Percentiles rank a stretch among this genome's conserved stretches.
These are phyloP conservation scores for Xylariaceae sp. DNA, from an alignment of 2,329 filamentous ascomycete species.

Conservation along the genomic window DNA sequence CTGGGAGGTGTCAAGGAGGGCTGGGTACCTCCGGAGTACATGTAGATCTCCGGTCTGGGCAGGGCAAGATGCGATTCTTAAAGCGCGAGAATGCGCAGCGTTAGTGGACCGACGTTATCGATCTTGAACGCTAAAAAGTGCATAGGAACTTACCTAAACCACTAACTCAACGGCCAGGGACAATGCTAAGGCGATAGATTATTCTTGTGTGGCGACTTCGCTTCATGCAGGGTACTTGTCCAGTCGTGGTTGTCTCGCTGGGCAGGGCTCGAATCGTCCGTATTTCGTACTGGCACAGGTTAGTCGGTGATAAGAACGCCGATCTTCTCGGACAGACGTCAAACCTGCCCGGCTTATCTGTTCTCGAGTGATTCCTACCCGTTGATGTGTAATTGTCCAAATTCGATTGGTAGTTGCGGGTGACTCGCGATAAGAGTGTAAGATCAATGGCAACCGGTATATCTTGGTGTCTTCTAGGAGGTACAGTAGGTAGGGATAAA, in stretches of 20 bases:
- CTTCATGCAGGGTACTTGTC: not conserved
- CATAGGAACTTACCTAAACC: not conserved
- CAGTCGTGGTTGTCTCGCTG: too few species aligned
- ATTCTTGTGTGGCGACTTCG: not conserved
- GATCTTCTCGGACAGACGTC: not conserved
- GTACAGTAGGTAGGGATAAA: too few species aligned
- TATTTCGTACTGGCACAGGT: not conserved
- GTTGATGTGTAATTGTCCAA: too few species aligned
- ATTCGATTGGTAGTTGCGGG: too few species aligned
- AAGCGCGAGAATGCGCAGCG: not conserved
- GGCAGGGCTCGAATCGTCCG: too few species aligned
- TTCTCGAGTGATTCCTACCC: not conserved
- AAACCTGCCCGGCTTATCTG: not conserved
- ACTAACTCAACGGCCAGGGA: not conserved
- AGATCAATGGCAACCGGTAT: too few species aligned
- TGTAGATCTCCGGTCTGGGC: not conserved
- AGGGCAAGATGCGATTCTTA: not conserved
- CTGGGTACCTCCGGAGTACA: not conserved
- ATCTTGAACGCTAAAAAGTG: too few species aligned
- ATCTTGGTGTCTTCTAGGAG: too few species aligned
- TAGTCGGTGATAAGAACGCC: not conserved
- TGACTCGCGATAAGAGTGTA: too few species aligned
- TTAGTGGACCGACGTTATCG: not conserved
- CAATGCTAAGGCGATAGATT: not conserved
- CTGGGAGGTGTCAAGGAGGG: too few species aligned